These are phyloP conservation scores for Aspergillus awamori DNA, from an alignment of 2,329 filamentous ascomycete species.

Conservation along the genomic window DNA sequence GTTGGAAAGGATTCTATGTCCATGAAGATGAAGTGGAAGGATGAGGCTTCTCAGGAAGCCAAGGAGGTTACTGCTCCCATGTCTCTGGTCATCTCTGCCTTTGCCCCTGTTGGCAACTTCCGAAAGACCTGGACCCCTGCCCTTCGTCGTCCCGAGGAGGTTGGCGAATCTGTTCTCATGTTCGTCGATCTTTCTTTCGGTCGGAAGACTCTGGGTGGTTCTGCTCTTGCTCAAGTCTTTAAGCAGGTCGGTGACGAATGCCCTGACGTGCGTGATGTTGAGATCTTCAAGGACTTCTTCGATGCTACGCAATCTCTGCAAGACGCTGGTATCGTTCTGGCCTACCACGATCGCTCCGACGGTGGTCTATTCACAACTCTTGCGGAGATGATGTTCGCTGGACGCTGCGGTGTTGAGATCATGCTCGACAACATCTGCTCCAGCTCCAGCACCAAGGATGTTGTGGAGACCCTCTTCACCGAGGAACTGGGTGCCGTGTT, in stretches of 20 bases:
- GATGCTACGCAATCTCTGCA: slow-evolving; percentile 75
- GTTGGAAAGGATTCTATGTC: slow-evolving; percentile 98
- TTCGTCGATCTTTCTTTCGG: slow-evolving; percentile 88
- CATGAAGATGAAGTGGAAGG: slow-evolving; percentile 97
- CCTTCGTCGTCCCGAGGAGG: slow-evolving; percentile 78
- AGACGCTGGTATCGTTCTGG: slow-evolving; percentile 73
- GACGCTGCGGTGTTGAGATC: slow-evolving; percentile 83
- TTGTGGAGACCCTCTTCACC: slow-evolving; percentile 85
- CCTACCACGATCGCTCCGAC: slow-evolving; percentile 93
- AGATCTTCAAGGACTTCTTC: slow-evolving; percentile 85
- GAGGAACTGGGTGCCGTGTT: slow-evolving; percentile 96
- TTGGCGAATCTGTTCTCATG: slow-evolving; percentile 84
- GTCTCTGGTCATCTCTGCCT: slow-evolving; percentile 88
- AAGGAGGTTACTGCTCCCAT: slow-evolving; percentile 92
- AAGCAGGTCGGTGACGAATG: slow-evolving; percentile 80
- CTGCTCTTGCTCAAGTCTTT: slow-evolving; percentile 86
- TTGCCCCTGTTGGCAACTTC: slow-evolving; percentile 79
- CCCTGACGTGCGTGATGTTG: slow-evolving; percentile 81
- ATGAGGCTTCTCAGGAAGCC: slow-evolving; percentile 63
- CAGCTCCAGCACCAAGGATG: slow-evolving; percentile 62
- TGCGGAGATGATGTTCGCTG: slow-evolving; percentile 97
- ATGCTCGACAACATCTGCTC: slow-evolving; percentile 71
- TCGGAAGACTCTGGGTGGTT: slow-evolving; percentile 82
- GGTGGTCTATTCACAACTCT: slow-evolving; percentile 89
- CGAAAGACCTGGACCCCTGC: slow-evolving; percentile 92